These are phyloP conservation scores for Xylaria sp. DNA, from an alignment of 2,329 filamentous ascomycete genomes.

Conservation along the genomic window DNA sequence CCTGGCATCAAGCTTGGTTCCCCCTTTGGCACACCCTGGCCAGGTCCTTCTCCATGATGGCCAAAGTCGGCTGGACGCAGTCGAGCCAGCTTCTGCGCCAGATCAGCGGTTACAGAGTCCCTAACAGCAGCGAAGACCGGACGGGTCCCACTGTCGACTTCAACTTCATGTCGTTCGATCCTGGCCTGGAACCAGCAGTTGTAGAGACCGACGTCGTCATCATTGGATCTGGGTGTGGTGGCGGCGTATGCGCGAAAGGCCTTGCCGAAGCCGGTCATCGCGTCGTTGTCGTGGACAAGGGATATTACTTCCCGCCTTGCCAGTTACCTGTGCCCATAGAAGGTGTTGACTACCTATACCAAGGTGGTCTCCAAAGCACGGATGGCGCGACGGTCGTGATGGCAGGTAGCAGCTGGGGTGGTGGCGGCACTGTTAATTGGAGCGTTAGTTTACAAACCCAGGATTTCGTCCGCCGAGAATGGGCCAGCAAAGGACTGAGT, in stretches of 20 bases:
- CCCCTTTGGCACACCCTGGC: conserved; percentile 48
- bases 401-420: conserved; percentile 69
- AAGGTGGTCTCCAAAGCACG: conserved; percentile 53
- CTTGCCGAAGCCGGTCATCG: conserved; percentile 54
- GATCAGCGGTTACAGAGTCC: conserved; percentile 48
- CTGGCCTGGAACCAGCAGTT: conserved; percentile 40
- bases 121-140: conserved; percentile 8
- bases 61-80: conserved; percentile 49
- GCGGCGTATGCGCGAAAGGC: conserved; percentile 69
- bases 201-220: conserved; percentile 71
- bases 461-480: conserved; percentile 67
- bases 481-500: conserved; percentile 61
- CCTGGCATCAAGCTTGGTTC: conserved; percentile 53
- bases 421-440: conserved; percentile 75
- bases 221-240: conserved; percentile 73
- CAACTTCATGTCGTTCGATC: conserved; percentile 49
- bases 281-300: conserved; percentile 71
- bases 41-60: conserved; percentile 47
- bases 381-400: conserved; percentile 57
- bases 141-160: conserved; percentile 46
- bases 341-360: conserved; percentile 60
- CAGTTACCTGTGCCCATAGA: conserved; percentile 66
- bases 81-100: conserved; percentile 47
- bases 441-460: conserved; percentile 55
- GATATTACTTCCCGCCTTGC: conserved; percentile 64